Percentiles rank a stretch among this genome's conserved stretches.
Conservation (phyloP, 129 eudicot species). For the Centaurea solstitialis region DNA sequence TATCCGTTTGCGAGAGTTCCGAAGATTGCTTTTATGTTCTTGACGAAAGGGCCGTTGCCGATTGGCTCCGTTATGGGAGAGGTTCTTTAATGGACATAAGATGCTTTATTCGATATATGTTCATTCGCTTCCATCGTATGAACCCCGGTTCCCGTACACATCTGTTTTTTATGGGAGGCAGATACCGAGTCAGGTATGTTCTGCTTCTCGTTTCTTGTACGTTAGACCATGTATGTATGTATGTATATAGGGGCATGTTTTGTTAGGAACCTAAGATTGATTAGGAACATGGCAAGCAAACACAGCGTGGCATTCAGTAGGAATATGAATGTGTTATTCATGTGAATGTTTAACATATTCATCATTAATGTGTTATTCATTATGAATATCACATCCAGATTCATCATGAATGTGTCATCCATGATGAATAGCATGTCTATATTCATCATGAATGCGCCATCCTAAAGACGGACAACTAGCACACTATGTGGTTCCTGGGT, state of each 20-base stretch:
- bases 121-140: conserved; percentile 74
- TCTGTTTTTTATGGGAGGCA: conserved; percentile 87
- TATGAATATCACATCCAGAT: too few relatives aligned
- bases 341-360: too few relatives aligned
- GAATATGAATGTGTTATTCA: too few relatives aligned
- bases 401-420: too few relatives aligned
- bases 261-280: too few relatives aligned
- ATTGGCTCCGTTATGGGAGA: conserved; percentile 95
- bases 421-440: too few relatives aligned
- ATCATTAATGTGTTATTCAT: too few relatives aligned
- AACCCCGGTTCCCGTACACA: conserved; percentile 50
- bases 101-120: conserved; percentile 66
- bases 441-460: too few relatives aligned
- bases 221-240: neutral
- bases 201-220: conserved; percentile 9
- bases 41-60: conserved; percentile 95
- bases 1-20: conserved; percentile 83
- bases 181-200: conserved; percentile 85
- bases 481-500: too few relatives aligned
- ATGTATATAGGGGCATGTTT: neutral
- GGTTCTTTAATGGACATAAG: conserved; percentile 79
- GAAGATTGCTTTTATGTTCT: conserved; percentile 96
- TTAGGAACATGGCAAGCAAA: too few relatives aligned
- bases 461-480: too few relatives aligned
- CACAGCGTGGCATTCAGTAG: too few relatives aligned